A percentile compares a stretch with the other conserved stretches of the same genome.
These are phyloP conservation scores for Yamadazyma jaroonii DNA, from an alignment of 1,139 yeast species.

Conservation along the genomic window DNA sequence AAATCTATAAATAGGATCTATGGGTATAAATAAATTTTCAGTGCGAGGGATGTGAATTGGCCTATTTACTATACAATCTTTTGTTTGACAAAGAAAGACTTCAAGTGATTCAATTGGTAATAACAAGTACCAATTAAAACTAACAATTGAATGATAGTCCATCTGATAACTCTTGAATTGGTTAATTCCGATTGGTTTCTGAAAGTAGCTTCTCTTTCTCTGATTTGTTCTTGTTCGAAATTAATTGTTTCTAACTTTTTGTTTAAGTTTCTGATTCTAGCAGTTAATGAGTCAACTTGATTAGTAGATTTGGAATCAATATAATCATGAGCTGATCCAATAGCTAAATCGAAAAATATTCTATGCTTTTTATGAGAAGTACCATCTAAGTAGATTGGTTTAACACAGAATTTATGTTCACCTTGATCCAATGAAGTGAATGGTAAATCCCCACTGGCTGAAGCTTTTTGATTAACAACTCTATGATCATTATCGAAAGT, in stretches of 20 bases:
- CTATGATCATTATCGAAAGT: conserved; percentile 48
- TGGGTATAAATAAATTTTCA: no score
- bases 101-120: conserved; percentile 50
- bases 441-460: conserved; percentile 41
- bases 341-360: conserved; percentile 45
- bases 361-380: conserved; percentile 32
- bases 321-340: conserved; percentile 48
- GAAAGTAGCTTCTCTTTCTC: conserved; percentile 47
- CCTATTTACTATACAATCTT: conserved; percentile 36
- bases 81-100: conserved; percentile 51
- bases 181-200: conserved; percentile 49
- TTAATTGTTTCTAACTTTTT: conserved; percentile 43
- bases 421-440: conserved; percentile 44
- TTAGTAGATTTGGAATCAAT: conserved; percentile 46
- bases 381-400: conserved; percentile 41
- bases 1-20: no score
- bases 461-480: conserved; percentile 40
- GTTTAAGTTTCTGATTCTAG: conserved; percentile 37
- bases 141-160: conserved; percentile 45
- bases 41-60: background rate
- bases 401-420: conserved; percentile 49
- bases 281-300: conserved; percentile 43
- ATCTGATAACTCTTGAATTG: conserved; percentile 44
- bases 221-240: conserved; percentile 45
- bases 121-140: conserved; percentile 49